Evolutionary conservation across 2,329 filamentous ascomycete species (phyloP), one percentile per base, ranked within the genome.

Genomic region (Cercospora sesami): DNA sequence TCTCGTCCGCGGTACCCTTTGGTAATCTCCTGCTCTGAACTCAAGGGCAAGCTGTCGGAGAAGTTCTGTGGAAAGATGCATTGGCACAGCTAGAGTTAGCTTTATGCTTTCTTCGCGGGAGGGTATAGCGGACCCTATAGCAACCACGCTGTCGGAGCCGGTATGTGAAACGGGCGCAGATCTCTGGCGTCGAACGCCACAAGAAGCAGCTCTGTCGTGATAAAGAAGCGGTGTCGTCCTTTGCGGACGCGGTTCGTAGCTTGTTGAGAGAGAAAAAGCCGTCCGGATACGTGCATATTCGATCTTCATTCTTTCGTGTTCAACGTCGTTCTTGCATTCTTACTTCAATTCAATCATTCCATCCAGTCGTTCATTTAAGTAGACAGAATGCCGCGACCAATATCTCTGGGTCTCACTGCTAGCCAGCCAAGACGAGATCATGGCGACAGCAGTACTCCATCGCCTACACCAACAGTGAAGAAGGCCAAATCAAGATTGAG

Each of bases 111-210:
- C 12, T 31, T 31, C 26, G 16, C 55, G 55, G 55, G 30, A 28
- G 55, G 55, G 28, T 58, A 64, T 64, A 64, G 61, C 61, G 53
- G 61, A 57, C 61, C 45, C 48, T 64, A 57, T 64, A 57, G 4
- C 61, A 57, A 64, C 61, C 61, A 42, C 61, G 28, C 18, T n/a
- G 45, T 30, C 48, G 45, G 48, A 26, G 16, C 28, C 45, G 61
- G 61, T 55, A 31, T 55, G 42, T 64, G 61, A 64, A 64, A 64
- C 61, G 31, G 30, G 31, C 18, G 45, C n/a, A 18, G 48, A 33
- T 42, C 26, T 39, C 21, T 18, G 61, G n/a, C 42, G 59, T 48
- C 60, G 28, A 31, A 64, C 45, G 42, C 45, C 18, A 64, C 42
- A 14, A 18, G 12, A 33, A 23, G 31, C 36, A 57, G 31, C 48